A percentile compares a stretch with the other conserved stretches of the same genome.
These are phyloP conservation scores for Euryodendron excelsum DNA, from an alignment of 148 eudicot species.

Conservation along the genomic window DNA sequence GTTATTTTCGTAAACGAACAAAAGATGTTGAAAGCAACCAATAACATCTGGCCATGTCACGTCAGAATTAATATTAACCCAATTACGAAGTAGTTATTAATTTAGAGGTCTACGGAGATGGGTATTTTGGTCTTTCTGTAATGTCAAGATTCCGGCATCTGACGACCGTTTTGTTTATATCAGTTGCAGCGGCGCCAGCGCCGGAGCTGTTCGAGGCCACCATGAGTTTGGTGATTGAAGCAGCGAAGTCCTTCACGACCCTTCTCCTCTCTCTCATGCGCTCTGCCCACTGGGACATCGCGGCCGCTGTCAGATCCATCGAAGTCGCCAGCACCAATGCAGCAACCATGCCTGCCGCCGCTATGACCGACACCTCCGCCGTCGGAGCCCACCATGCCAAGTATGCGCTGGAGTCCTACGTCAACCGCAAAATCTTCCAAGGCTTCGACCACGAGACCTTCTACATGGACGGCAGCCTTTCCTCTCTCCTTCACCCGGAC, in stretches of 20 bases:
- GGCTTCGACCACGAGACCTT: conserved; percentile 98
- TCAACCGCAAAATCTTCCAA: conserved; percentile 76
- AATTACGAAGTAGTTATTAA: neutral
- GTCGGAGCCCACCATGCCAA: conserved; percentile 61
- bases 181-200: conserved; percentile 65
- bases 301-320: conserved; percentile 84
- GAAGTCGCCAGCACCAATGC: conserved; percentile 52
- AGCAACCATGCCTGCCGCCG: conserved; percentile 19
- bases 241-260: conserved; percentile 75
- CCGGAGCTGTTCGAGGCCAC: conserved; percentile 75
- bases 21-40: neutral
- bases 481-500: conserved; percentile 77
- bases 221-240: conserved; percentile 62
- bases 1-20: neutral
- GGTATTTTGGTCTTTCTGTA: conserved; percentile 11
- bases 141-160: neutral
- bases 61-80: neutral
- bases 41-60: neutral
- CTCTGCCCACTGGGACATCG: conserved; percentile 87
- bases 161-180: conserved; percentile 3
- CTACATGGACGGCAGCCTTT: conserved; percentile 94
- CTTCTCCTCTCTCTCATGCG: conserved; percentile 88
- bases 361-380: conserved; percentile 21
- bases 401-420: conserved; percentile 83
- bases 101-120: neutral